These are phyloP conservation scores for Sarocladium oryzae DNA, from an alignment of 2,329 filamentous ascomycete species.

Conservation along the genomic window DNA sequence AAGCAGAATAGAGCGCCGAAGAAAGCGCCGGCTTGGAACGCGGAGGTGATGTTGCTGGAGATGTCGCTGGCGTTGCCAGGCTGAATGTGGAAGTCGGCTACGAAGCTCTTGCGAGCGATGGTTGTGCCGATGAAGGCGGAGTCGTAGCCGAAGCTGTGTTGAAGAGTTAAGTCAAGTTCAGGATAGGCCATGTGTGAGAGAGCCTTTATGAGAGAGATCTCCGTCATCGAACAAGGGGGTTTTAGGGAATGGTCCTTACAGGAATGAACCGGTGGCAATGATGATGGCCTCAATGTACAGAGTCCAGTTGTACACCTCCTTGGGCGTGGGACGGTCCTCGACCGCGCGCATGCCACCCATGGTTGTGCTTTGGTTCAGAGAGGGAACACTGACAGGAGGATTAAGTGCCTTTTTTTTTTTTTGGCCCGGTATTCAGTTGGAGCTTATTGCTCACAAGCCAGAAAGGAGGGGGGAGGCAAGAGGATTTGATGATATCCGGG, in stretches of 20 bases:
- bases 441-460: no score
- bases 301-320: conserved; percentile 48
- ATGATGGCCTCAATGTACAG: conserved; percentile 41
- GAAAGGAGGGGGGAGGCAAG: no score
- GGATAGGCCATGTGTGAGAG: no score
- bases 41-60: conserved; percentile 38
- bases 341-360: conserved; percentile 38
- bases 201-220: no score
- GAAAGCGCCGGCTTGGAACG: conserved; percentile 44
- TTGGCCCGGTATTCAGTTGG: no score
- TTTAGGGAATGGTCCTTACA: conserved; percentile 22
- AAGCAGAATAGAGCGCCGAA: conserved; percentile 45
- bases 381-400: no score
- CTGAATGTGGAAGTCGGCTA: conserved; percentile 30
- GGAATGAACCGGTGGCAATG: conserved; percentile 40
- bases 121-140: conserved; percentile 49
- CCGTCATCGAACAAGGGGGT: not conserved
- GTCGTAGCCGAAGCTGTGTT: conserved; percentile 46
- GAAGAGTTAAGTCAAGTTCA: no score
- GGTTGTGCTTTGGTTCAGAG: no score
- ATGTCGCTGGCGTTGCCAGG: conserved; percentile 22
- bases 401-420: no score
- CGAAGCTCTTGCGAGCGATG: conserved; percentile 42
- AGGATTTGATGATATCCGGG: no score
- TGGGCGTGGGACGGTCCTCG: conserved; percentile 49